Conservation (phyloP, 768 basidiomycete genomes). For the Stropharia rugosoannulata region DNA sequence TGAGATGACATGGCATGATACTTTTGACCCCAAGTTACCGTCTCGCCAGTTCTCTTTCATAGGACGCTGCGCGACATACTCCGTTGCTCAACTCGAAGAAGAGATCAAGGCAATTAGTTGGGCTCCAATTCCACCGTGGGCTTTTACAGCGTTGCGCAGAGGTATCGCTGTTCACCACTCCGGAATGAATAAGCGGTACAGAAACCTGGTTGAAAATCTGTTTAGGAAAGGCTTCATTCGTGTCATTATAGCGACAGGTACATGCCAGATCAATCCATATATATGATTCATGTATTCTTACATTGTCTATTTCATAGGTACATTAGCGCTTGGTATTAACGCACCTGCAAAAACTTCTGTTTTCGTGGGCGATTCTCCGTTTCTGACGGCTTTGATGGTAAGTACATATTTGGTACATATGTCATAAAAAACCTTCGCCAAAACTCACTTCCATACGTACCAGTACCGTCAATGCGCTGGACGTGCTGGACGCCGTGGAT, state of each 20-base stretch:
- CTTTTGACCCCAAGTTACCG: constrained; percentile 60
- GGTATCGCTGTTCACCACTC: constrained; percentile 72
- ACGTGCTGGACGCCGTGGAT: constrained; percentile 71
- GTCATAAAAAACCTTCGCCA: background rate
- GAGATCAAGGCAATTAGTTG: constrained; percentile 40
- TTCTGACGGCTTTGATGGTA: constrained; percentile 59
- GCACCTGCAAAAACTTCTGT: constrained; percentile 67
- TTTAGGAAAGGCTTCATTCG: constrained; percentile 64
- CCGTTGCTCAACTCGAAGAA: constrained; percentile 45
- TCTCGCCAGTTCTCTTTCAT: constrained; percentile 62
- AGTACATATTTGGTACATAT: constrained; percentile 10
- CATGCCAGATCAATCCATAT: background rate
- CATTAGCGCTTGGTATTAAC: constrained; percentile 74
- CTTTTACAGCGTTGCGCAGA: constrained; percentile 45
- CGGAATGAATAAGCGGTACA: constrained; percentile 65
- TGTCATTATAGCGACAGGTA: constrained; percentile 67
- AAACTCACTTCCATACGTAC: background rate
- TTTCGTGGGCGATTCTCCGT: constrained; percentile 64
- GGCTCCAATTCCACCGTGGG: constrained; percentile 38
- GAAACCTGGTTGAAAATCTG: constrained; percentile 57
- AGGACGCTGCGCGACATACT: constrained; percentile 38
- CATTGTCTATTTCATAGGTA: constrained; percentile 35
- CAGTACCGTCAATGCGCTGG: constrained; percentile 76
- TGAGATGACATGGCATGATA: constrained; percentile 44
- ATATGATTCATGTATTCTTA: background rate